These are phyloP conservation scores for Solanum hybrid DNA, from an alignment of 305 asterid genomes.

Conservation along the genomic window DNA sequence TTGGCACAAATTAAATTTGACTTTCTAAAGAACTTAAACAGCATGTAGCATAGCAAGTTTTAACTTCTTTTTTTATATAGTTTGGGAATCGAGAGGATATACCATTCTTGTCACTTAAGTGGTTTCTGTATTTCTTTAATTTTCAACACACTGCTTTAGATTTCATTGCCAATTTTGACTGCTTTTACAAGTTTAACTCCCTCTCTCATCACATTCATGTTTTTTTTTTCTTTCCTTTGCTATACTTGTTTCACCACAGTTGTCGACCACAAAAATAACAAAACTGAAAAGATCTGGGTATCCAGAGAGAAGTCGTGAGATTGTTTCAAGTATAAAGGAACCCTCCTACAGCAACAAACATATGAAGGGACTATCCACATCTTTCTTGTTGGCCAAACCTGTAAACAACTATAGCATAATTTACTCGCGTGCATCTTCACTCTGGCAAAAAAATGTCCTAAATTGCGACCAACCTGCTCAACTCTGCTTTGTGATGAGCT, in stretches of 20 bases:
- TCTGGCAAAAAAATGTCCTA: background rate
- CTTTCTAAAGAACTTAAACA: background rate
- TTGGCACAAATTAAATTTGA: background rate
- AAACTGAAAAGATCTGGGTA: background rate
- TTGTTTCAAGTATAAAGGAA: background rate
- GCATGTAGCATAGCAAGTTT: background rate
- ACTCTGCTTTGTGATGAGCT: constrained; percentile 45
- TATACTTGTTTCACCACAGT: background rate
- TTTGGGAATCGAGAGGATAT: background rate
- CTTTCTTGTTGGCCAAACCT: background rate
- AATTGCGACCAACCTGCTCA: background rate
- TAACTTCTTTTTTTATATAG: background rate
- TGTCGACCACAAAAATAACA: background rate
- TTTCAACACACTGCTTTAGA: background rate
- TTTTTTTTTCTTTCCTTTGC: background rate
- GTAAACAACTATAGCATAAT: background rate
- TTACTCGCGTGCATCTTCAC: background rate
- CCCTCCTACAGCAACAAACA: background rate
- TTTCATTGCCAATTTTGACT: background rate
- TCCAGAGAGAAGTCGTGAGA: background rate
- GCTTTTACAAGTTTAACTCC: background rate
- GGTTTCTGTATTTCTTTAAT: background rate
- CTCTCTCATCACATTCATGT: background rate
- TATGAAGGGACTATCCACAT: background rate
- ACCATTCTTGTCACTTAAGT: background rate